A percentile compares a stretch with the other conserved stretches of the same genome.
Conservation (phyloP, 495 filamentous ascomycete genomes). For the Penicillium arizonense region DNA sequence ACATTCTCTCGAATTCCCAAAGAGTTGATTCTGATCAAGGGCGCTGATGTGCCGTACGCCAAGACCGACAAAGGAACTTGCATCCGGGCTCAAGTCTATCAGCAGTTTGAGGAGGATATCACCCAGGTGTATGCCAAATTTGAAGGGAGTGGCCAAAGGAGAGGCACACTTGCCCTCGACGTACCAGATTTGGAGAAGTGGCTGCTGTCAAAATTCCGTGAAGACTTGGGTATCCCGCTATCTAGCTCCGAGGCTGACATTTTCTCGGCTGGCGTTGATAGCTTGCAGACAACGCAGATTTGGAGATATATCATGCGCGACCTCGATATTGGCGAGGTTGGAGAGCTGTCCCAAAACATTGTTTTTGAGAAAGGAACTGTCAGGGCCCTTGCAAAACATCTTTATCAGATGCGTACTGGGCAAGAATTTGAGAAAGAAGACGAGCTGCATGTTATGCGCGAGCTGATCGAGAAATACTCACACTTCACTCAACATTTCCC, state of each 20-base stretch:
- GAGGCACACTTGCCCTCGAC: constrained; percentile 17
- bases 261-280: constrained; percentile 55
- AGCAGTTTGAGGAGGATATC: constrained; percentile 47
- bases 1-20: constrained; percentile 53
- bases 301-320: constrained; percentile 36
- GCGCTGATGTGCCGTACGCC: constrained; percentile 44
- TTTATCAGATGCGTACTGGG: constrained; percentile 23
- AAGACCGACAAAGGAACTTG: constrained; percentile 56
- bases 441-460: constrained; percentile 28
- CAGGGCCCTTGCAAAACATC: constrained; percentile 28
- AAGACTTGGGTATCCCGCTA: constrained; percentile 21
- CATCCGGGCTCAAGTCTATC: constrained; percentile 55
- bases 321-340: constrained; percentile 28
- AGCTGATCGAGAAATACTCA: constrained; percentile 41
- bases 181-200: constrained; percentile 23
- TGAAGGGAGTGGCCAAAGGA: constrained; percentile 21
- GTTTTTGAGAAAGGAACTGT: constrained; percentile 48
- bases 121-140: constrained; percentile 41
- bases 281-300: constrained; percentile 50
- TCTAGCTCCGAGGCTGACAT: constrained; percentile 44
- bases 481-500: constrained; percentile 35
- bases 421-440: constrained; percentile 20
- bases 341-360: constrained; percentile 42
- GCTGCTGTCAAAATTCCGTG: constrained; percentile 23
- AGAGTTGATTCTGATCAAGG: constrained; percentile 49